Base-by-base conservation (phyloP, 495 filamentous ascomycete genomes). In the Penicillium soppii region DNA sequence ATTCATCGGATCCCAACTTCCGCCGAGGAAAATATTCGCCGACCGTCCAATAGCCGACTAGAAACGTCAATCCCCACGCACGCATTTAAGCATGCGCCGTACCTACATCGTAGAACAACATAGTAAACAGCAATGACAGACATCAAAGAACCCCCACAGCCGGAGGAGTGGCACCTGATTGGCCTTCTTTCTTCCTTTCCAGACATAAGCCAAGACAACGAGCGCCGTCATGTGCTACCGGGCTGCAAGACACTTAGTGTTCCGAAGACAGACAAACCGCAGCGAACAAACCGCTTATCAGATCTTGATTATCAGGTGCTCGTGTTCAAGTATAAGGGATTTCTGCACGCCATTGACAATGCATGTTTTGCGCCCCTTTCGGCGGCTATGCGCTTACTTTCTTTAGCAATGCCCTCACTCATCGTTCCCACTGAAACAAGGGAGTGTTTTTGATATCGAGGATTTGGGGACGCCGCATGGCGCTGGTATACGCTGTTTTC, bases 321-420 rank as follows among this genome's bases (percentile, higher is more conserved):
- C 23, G 69, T 80, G 0, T 80, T 80, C 51, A 65, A 66, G 39
- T 75, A 74, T 27, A 66, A 61, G 37, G 73, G 71, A 29, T 77
- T 75, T 35, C 46, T 80, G 17, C 74, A 78, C 56, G 75, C 76
- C 7, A 65, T 80, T n/a, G 74, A 77, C 22, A 74, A 80, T 57
- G 76, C 77, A 46, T 61, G 72, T 65, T 12, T 23, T n/a, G 12
- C 22, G 47, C 10, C 27, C 21, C 12, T 17, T 47, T 50, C 21
- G 39, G 15, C 15, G 17, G 43, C 33, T 32, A 12, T 32, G 38
- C 58, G 32, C 33, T 52, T 33, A 48, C 46, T 32, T 12, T 20
- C 26, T 22, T 43, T 29, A 80, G 76, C 64, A 70, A 72, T 80
- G 76, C 45, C 76, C 76, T 5, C 76, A 80, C 55, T 77, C 75